Evolutionary conservation across 2,329 filamentous ascomycete species (phyloP), one percentile per base, ranked within the genome.

Genomic region (Gaeumannomyces sp.): DNA sequence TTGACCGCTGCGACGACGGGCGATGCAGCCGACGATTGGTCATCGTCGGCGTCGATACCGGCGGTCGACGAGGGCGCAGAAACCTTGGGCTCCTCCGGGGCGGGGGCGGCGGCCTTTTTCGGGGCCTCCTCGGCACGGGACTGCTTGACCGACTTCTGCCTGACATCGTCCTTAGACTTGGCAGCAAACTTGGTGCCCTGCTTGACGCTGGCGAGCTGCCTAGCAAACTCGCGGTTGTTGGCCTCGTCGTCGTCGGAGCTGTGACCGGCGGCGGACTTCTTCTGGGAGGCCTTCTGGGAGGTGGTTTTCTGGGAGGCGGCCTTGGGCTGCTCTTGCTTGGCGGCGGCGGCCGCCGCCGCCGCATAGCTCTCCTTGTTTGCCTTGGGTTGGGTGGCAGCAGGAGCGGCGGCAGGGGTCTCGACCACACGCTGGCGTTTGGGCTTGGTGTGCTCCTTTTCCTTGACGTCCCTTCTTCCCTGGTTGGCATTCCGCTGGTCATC

Each of bases 21-120:
- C 14, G 91, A 93, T 59, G 81, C 81, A 65, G 83, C 81, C 19
- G 53, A 56, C 3, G 92, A 93, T 71, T 89, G 80, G 71, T 96
- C 92, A 72, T 96, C 91, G 71, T 95, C 92, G 19, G 88, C 91
- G 73, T 94, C 91, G 35, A 83, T 89, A 63, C 86, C 90, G 59
- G 86, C 85, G 64, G 87, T 89, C 4, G 91, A 93, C 0, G 90
- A 90, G 8, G 85, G 81, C 62, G 85, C 82, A 16, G 85, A 87
- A 38, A 81, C 81, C 68, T 82, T 81, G 70, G 72, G 74, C 66
- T 79, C 76, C 65, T 80, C 77, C 45, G 76, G 75, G 59, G 77
- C 75, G 53, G 78, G 76, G 65, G 80, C 79, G 53, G 38, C 29
- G 29, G 53, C 31, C 45, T 56, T 31, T 19, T 31, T 50, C 28